Percentiles rank a stretch among this genome's conserved stretches.
These are phyloP conservation scores for Tetradesmus obliquus DNA, from an alignment of 139 green algal genomes.

Conservation along the genomic window DNA sequence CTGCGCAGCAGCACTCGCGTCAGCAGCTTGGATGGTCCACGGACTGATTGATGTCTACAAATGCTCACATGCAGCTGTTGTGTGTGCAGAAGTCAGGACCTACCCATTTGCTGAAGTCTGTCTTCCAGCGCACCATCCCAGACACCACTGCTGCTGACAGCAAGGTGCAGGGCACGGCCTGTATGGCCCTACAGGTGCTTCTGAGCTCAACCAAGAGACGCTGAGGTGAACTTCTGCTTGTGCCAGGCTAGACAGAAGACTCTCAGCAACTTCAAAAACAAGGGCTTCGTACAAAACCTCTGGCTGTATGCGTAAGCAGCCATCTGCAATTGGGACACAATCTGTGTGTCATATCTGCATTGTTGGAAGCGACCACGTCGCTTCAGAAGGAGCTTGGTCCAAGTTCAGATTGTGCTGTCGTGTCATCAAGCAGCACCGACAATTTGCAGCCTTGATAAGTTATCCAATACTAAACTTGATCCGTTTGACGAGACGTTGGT, in stretches of 20 bases:
- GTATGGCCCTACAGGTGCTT: background rate
- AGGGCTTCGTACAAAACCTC: background rate
- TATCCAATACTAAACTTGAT: background rate
- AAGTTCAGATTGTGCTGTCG: background rate
- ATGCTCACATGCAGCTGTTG: too few species aligned
- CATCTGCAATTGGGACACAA: too few species aligned
- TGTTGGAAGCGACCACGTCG: background rate
- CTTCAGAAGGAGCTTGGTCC: background rate
- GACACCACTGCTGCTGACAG: background rate
- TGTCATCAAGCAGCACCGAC: background rate
- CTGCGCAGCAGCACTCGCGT: background rate
- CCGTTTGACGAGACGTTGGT: background rate
- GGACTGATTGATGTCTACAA: too few species aligned
- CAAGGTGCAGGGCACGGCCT: background rate
- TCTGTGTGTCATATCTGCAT: background rate
- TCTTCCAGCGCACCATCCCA: slow-evolving; percentile 56
- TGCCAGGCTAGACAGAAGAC: background rate
- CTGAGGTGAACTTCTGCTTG: too few species aligned
- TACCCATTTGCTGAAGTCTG: slow-evolving; percentile 73
- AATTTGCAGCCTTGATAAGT: background rate
- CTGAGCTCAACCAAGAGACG: background rate
- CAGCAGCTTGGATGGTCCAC: background rate
- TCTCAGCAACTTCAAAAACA: background rate
- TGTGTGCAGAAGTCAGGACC: background rate
- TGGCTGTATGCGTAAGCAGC: background rate